phyloP scores from a whole-genome alignment of 176 grass and related monocot species.

The Zizania latifolia region DNA sequence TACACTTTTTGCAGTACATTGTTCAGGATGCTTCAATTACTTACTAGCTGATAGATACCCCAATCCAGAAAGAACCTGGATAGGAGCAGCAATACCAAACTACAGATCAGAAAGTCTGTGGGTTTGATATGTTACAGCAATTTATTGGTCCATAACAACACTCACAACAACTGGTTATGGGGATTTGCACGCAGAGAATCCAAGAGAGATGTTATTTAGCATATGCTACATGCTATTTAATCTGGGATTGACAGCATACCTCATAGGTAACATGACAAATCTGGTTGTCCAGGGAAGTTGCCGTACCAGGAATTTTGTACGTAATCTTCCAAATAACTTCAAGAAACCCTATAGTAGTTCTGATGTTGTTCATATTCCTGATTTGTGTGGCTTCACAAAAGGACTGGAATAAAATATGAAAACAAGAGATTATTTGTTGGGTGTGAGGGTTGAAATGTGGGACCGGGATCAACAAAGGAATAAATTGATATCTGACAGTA shows the following conservation, averaged over 20 bases:
- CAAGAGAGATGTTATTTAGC: conserved; percentile 74
- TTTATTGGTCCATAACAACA: conserved; percentile 95
- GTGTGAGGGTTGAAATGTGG: background rate
- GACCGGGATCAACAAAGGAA: background rate
- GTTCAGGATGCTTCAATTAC: conserved; percentile 83
- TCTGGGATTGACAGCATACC: conserved; percentile 71
- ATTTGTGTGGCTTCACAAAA: background rate
- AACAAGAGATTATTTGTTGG: background rate
- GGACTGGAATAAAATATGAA: background rate
- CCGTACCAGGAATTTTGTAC: conserved; percentile 82
- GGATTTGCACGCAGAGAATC: conserved; percentile 78
- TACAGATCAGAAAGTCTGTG: conserved; percentile 67
- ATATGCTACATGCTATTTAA: conserved; percentile 89
- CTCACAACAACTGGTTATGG: conserved; percentile 85
- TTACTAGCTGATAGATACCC: conserved; percentile 84
- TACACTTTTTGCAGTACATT: conserved; percentile 80
- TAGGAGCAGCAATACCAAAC: conserved; percentile 65
- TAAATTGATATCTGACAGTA: background rate
- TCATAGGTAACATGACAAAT: conserved; percentile 96
- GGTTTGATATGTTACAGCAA: conserved; percentile 69
- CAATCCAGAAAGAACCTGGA: conserved; percentile 68
- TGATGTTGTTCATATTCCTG: conserved; percentile 2
- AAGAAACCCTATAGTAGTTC: background rate
- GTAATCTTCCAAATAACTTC: conserved; percentile 22
- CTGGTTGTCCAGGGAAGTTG: conserved; percentile 76